phyloP scores from a whole-genome alignment of 768 basidiomycete species.

The Plicaturopsis crispa region DNA sequence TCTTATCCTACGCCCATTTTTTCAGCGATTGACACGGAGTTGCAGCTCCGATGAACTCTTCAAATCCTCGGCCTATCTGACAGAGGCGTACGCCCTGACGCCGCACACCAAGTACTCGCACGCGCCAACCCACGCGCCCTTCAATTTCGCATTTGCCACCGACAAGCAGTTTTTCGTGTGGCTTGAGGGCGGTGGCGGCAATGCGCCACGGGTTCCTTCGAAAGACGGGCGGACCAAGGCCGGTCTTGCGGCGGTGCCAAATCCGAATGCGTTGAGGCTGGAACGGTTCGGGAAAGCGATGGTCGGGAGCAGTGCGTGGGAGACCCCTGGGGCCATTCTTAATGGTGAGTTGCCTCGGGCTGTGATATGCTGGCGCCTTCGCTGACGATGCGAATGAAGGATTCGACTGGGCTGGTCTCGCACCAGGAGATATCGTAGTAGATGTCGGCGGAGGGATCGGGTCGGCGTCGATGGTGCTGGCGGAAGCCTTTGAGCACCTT shows the following conservation, averaged over 20 bases:
- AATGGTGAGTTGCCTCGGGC: constrained; percentile 36
- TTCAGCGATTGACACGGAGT: too few relatives aligned
- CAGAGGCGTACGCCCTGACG: constrained; percentile 49
- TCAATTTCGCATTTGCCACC: constrained; percentile 63
- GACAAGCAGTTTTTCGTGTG: constrained; percentile 56
- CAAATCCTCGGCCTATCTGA: constrained; percentile 70
- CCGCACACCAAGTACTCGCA: constrained; percentile 22
- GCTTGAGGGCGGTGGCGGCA: constrained; percentile 53
- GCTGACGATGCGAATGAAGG: constrained; percentile 25
- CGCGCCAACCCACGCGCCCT: constrained; percentile 50
- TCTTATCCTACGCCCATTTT: neutral
- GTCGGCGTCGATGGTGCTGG: constrained; percentile 34
- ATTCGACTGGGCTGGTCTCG: constrained; percentile 50
- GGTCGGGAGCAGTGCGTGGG: constrained; percentile 68
- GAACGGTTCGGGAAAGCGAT: constrained; percentile 72
- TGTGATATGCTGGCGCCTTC: neutral
- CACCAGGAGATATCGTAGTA: constrained; percentile 42
- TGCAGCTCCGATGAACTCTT: constrained; percentile 67
- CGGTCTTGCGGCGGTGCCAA: constrained; percentile 3
- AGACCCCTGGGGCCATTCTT: constrained; percentile 51
- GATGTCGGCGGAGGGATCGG: constrained; percentile 73
- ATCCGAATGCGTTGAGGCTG: constrained; percentile 42
- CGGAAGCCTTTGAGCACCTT: constrained; percentile 12
- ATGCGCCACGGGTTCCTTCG: constrained; percentile 6
- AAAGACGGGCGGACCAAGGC: too few relatives aligned